A percentile compares a stretch with the other conserved stretches of the same genome.
Evolutionary conservation across 2,329 filamentous ascomycete species (phyloP).

Genomic region (Cladosporium halotolerans): DNA sequence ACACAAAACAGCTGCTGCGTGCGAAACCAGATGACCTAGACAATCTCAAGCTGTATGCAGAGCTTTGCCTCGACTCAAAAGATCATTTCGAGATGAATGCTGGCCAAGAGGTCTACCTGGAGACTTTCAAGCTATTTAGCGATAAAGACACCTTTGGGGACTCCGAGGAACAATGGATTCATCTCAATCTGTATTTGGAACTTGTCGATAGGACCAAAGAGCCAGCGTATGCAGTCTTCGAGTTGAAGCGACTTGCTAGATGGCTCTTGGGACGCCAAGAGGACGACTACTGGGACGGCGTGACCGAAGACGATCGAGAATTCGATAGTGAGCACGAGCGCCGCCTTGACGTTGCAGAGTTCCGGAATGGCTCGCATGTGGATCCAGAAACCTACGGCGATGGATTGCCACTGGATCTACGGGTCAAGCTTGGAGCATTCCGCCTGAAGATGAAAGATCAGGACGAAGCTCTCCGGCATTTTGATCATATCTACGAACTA

Average conservation of each 20-base stretch:
- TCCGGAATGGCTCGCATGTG: constrained; percentile 42
- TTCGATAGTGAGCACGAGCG: constrained; percentile 74
- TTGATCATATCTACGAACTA: constrained; percentile 59
- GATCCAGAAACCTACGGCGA: constrained; percentile 61
- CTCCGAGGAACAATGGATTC: constrained; percentile 60
- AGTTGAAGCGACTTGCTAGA: constrained; percentile 66
- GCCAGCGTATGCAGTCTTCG: constrained; percentile 59
- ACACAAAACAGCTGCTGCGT: constrained; percentile 51
- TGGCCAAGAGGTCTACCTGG: constrained; percentile 40
- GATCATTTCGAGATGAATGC: constrained; percentile 21
- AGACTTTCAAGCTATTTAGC: constrained; percentile 46
- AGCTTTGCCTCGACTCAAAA: constrained; percentile 38
- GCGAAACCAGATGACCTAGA: constrained; percentile 48
- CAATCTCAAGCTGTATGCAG: constrained; percentile 51
- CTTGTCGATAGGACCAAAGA: constrained; percentile 61
- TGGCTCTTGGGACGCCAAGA: constrained; percentile 73
- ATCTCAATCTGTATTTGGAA: constrained; percentile 80
- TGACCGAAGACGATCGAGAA: constrained; percentile 62
- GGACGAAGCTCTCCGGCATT: constrained; percentile 57
- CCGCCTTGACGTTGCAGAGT: constrained; percentile 57
- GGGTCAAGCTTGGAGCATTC: constrained; percentile 76
- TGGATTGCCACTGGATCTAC: constrained; percentile 72
- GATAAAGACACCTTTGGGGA: constrained; percentile 30
- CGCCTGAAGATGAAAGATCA: constrained; percentile 61
- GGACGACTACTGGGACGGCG: constrained; percentile 72